Evolutionary conservation across 2,329 filamentous ascomycete genomes (phyloP).

Genomic region (Ophiostoma quercus): DNA sequence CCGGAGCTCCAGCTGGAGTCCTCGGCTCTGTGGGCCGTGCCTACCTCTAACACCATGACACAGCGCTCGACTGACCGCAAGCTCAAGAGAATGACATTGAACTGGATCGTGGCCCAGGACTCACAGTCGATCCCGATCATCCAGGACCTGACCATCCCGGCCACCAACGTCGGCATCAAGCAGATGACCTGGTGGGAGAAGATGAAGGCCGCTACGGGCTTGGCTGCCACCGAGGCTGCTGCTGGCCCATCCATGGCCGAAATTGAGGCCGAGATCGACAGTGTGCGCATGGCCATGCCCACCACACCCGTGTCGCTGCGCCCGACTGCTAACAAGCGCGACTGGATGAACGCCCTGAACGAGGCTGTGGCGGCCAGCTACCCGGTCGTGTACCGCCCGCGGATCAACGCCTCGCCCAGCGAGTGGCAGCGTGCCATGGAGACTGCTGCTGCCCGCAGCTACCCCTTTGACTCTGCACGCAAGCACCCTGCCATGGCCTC

Average conservation of each 20-base stretch:
- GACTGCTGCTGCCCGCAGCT: conserved; percentile 32
- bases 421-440: conserved; percentile 39
- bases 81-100: conserved; percentile 23
- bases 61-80: background rate
- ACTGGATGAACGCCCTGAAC: conserved; percentile 37
- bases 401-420: conserved; percentile 29
- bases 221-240: background rate
- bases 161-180: conserved; percentile 21
- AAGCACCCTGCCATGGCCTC: conserved; percentile 36
- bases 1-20: conserved; percentile 32
- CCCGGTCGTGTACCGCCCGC: conserved; percentile 25
- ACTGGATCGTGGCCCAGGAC: conserved; percentile 31
- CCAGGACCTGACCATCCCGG: conserved; percentile 23
- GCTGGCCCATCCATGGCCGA: background rate
- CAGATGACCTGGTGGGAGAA: conserved; percentile 27
- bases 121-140: conserved; percentile 7
- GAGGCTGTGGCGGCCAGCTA: conserved; percentile 33
- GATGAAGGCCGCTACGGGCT: conserved; percentile 23
- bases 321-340: conserved; percentile 25
- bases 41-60: background rate
- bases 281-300: conserved; percentile 16
- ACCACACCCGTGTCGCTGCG: conserved; percentile 13
- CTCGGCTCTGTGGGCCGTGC: conserved; percentile 30
- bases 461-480: conserved; percentile 32
- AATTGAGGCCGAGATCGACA: conserved; percentile 18